Percentiles rank a stretch among this genome's conserved stretches.
Evolutionary conservation across 352 stramenopile genomes (phyloP).

Genomic region (Pythium phragmiticola): DNA sequence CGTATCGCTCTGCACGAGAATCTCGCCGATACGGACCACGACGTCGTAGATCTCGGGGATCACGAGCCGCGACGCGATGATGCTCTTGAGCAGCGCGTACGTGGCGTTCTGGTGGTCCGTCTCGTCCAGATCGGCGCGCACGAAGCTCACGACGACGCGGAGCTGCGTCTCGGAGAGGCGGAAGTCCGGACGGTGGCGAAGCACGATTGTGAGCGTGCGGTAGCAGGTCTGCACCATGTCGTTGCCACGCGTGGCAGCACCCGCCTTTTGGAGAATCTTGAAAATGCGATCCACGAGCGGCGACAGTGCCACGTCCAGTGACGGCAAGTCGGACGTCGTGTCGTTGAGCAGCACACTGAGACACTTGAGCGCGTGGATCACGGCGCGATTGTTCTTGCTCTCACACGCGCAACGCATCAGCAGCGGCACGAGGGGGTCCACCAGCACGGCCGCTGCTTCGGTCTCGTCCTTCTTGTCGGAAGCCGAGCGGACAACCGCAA

Average conservation of each 20-base stretch:
- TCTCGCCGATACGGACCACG: conserved; percentile 92
- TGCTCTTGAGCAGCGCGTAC: conserved; percentile 91
- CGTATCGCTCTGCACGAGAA: conserved; percentile 93
- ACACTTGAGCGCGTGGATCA: conserved; percentile 93
- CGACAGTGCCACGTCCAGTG: conserved; percentile 75
- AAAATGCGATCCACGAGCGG: conserved; percentile 91
- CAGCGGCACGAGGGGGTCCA: conserved; percentile 92
- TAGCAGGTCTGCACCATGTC: conserved; percentile 97
- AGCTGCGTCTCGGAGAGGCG: conserved; percentile 71
- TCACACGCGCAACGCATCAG: conserved; percentile 90
- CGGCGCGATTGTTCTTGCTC: conserved; percentile 90
- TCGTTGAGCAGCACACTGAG: conserved; percentile 87
- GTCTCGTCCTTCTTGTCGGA: conserved; percentile 22
- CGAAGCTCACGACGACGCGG: conserved; percentile 89
- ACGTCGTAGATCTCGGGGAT: conserved; percentile 96
- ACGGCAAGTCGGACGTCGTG: conserved; percentile 70
- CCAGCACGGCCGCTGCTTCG: conserved; percentile 38
- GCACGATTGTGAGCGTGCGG: conserved; percentile 89
- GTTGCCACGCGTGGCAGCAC: conserved; percentile 85
- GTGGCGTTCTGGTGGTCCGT: conserved; percentile 95
- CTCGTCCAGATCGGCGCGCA: conserved; percentile 91
- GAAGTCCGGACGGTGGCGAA: conserved; percentile 65
- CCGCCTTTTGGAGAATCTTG: conserved; percentile 88
- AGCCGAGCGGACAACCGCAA: conserved; percentile 51
- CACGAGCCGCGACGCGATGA: conserved; percentile 89